These are phyloP conservation scores for Talaromyces borbonicus DNA, from an alignment of 495 filamentous ascomycete genomes.

Conservation along the genomic window DNA sequence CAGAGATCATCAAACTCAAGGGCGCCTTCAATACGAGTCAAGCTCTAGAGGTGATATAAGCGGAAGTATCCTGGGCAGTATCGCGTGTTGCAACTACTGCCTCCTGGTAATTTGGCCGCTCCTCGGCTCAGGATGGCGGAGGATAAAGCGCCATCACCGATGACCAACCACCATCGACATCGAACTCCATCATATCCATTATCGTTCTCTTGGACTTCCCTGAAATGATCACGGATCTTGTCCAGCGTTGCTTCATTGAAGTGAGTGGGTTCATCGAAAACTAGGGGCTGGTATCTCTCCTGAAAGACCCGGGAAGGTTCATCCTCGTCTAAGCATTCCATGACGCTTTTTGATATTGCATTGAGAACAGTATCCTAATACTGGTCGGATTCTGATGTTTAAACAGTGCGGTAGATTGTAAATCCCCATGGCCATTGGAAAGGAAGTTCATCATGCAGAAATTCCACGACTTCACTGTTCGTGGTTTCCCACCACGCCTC, in stretches of 20 bases:
- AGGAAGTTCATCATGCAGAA: background rate
- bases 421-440: constrained; percentile 9
- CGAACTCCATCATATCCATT: background rate
- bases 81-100: background rate
- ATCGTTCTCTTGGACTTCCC: background rate
- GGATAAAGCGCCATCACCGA: background rate
- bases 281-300: constrained; percentile 6
- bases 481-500: background rate
- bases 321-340: background rate
- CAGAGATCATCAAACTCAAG: background rate
- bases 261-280: constrained; percentile 12
- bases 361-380: constrained; percentile 11
- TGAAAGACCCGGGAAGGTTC: constrained; percentile 6
- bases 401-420: constrained; percentile 14
- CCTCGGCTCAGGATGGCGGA: background rate
- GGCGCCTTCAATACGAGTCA: background rate
- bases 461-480: background rate
- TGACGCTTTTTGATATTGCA: constrained; percentile 8
- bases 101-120: background rate
- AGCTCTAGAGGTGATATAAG: background rate
- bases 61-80: background rate
- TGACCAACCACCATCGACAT: background rate
- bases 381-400: constrained; percentile 12
- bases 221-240: constrained; percentile 11
- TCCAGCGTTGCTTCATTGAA: constrained; percentile 12